Conservation (phyloP, 208 protist genomes). For the Crithidia bombi region DNA sequence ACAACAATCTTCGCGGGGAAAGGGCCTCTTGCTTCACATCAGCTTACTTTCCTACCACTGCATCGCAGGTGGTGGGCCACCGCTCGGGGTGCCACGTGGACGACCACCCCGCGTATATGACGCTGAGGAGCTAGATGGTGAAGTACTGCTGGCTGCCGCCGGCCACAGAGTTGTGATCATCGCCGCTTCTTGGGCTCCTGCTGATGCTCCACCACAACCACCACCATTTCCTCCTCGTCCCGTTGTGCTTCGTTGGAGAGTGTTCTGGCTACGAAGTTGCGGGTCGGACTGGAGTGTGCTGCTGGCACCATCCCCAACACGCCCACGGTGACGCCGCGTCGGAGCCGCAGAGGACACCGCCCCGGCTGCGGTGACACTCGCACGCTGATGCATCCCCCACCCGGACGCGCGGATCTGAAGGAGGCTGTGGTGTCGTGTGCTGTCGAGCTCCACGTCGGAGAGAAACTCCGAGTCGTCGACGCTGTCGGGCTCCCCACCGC, state of each 20-base stretch:
- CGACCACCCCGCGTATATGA: not conserved
- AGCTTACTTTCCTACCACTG: constrained; percentile 3
- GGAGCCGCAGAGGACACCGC: no score
- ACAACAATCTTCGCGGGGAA: no score
- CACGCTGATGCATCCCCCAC: constrained; percentile 16
- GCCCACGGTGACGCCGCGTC: no score
- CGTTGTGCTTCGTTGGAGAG: not conserved
- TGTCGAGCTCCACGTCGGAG: constrained; percentile 33
- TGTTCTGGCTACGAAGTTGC: not conserved
- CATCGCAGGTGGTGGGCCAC: not conserved
- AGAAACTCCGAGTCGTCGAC: constrained; percentile 26
- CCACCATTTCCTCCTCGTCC: not conserved
- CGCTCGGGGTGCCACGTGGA: not conserved
- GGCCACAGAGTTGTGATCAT: constrained; percentile 19
- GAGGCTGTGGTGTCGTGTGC: constrained; percentile 11
- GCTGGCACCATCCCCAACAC: not conserved
- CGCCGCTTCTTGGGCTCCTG: not conserved
- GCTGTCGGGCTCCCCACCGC: constrained; percentile 5
- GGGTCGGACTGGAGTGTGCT: not conserved
- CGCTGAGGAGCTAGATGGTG: not conserved
- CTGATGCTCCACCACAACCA: not conserved
- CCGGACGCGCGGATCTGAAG: constrained; percentile 26
- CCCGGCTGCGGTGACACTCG: not conserved
- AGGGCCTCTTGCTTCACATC: no score
- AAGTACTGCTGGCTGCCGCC: not conserved